phyloP scores from a whole-genome alignment of 306 rosid genomes.

The Neltuma alba region DNA sequence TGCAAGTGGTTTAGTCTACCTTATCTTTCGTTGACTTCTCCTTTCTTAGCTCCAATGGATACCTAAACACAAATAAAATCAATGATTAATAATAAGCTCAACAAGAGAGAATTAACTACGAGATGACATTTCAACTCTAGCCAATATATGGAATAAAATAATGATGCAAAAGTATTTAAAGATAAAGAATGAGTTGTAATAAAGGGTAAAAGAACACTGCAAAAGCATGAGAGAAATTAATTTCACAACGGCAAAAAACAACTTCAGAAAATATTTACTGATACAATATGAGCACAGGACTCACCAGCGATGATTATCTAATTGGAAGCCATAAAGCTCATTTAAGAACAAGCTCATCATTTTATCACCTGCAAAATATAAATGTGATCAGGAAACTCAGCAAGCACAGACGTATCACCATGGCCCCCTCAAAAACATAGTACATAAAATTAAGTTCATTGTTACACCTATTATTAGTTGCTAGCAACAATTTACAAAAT shows the following conservation, averaged over 20 bases:
- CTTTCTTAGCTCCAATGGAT: conserved; percentile 95
- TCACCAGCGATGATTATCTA: conserved; percentile 89
- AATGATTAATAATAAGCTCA: conserved; percentile 35
- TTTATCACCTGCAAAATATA: conserved; percentile 72
- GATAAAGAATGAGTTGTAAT: background rate
- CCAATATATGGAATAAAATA: conserved; percentile 27
- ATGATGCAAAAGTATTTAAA: background rate
- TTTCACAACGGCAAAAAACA: conserved; percentile 15
- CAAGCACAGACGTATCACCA: conserved; percentile 25
- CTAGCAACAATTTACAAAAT: conserved; percentile 8
- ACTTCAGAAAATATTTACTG: conserved; percentile 6
- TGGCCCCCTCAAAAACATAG: conserved; percentile 6
- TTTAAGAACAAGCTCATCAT: conserved; percentile 95
- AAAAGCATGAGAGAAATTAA: conserved; percentile 9
- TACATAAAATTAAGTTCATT: conserved; percentile 21
- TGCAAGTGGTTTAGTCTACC: conserved; percentile 45
- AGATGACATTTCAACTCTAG: conserved; percentile 24
- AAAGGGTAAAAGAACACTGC: background rate
- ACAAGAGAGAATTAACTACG: conserved; percentile 14
- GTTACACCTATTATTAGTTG: conserved; percentile 13
- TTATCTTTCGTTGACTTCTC: conserved; percentile 85
- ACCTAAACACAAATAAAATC: conserved; percentile 60
- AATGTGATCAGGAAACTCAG: conserved; percentile 30
- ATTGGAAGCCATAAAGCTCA: conserved; percentile 93
- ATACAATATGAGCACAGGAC: conserved; percentile 28